Conservation (phyloP, 495 filamentous ascomycete genomes). For the Aspergillus carlsbadensis region DNA sequence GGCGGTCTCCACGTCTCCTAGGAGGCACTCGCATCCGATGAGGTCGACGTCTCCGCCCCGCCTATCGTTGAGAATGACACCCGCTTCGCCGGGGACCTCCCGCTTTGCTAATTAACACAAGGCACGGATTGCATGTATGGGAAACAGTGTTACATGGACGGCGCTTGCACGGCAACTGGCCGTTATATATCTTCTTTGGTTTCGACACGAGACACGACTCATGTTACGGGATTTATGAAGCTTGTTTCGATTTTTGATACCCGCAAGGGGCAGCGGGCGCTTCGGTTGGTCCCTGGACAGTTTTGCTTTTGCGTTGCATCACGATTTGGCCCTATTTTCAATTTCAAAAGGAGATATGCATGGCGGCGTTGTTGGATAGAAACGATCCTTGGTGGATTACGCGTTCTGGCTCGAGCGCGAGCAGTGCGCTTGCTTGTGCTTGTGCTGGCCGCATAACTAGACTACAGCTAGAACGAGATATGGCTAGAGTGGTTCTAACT, state of each 20-base stretch:
- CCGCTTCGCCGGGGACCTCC: conserved; percentile 9
- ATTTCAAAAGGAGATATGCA: background rate
- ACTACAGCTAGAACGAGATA: background rate
- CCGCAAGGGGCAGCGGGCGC: background rate
- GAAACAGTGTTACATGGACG: background rate
- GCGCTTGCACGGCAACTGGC: background rate
- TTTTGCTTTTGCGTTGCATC: conserved; percentile 1
- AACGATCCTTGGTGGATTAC: background rate
- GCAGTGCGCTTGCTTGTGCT: background rate
- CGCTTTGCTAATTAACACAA: conserved; percentile 14
- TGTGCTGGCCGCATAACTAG: background rate
- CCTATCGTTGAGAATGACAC: conserved; percentile 33
- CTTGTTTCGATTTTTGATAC: conserved; percentile 10
- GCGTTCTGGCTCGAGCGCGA: background rate
- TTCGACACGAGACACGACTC: conserved; percentile 5
- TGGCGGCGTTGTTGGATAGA: conserved; percentile 6
- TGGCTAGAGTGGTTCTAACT: background rate
- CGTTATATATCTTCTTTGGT: no score
- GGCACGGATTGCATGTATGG: no score
- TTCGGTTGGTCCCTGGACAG: background rate
- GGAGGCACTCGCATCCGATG: background rate
- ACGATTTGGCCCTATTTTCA: background rate
- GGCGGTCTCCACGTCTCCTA: conserved; percentile 24
- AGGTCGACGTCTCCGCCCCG: conserved; percentile 31
- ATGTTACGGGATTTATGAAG: conserved; percentile 5